These are phyloP conservation scores for Starmera dryadoides DNA, from an alignment of 805 yeast genomes.

Conservation along the genomic window DNA sequence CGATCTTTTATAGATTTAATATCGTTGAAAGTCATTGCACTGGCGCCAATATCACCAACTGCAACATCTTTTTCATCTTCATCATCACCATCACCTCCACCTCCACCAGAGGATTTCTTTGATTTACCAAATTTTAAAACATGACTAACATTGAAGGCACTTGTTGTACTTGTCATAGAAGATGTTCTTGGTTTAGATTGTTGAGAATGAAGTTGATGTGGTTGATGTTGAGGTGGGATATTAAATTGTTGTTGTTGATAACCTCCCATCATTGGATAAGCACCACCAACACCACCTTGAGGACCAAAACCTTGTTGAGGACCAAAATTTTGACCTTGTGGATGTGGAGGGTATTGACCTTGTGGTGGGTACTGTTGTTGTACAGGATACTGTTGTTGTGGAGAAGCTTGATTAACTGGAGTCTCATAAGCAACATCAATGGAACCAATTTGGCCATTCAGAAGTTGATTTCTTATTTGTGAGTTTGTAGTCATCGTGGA, in stretches of 20 bases:
- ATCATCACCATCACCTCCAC: slow-evolving; percentile 25
- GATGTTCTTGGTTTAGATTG: slow-evolving; percentile 14
- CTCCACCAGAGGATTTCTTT: slow-evolving; percentile 12
- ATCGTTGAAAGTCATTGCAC: slow-evolving; percentile 53
- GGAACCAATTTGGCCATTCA: slow-evolving; percentile 32
- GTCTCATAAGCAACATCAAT: slow-evolving; percentile 38
- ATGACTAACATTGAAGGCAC: slow-evolving; percentile 5
- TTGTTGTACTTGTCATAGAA: slow-evolving; percentile 10
- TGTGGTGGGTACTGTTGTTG: not conserved
- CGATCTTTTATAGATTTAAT: slow-evolving; percentile 56
- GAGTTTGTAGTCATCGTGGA: not conserved
- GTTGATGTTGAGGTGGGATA: slow-evolving; percentile 15
- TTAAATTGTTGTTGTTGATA: slow-evolving; percentile 6
- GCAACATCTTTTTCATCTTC: slow-evolving; percentile 30
- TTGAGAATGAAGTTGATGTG: slow-evolving; percentile 8
- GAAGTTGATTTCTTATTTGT: slow-evolving; percentile 25
- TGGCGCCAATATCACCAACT: slow-evolving; percentile 24
- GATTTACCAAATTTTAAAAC: slow-evolving; percentile 7
- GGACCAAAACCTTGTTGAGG: slow-evolving; percentile 6
- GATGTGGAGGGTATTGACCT: slow-evolving; percentile 8
- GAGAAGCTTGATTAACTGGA: slow-evolving; percentile 18
- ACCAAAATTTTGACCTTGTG: slow-evolving; percentile 2
- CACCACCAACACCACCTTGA: not conserved
- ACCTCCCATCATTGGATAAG: slow-evolving; percentile 1
- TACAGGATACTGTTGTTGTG: not conserved